These are phyloP conservation scores for Rhododendron henanense DNA, from an alignment of 148 eudicot species.

Conservation along the genomic window DNA sequence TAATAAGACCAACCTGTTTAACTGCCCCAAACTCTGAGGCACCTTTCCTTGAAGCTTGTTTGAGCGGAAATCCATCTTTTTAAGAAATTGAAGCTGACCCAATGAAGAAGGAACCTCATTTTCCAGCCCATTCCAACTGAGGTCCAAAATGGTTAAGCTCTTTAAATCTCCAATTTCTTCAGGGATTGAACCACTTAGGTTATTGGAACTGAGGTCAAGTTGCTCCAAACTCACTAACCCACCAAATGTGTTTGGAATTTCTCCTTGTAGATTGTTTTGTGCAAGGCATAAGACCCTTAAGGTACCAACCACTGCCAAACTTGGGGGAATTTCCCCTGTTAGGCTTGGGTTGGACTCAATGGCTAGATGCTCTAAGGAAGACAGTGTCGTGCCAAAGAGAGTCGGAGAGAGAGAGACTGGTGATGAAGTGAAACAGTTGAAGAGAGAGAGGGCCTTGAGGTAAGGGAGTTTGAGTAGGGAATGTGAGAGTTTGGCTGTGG, in stretches of 20 bases:
- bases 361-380: conserved; percentile 34
- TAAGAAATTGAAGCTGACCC: conserved; percentile 31
- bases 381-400: conserved; percentile 18
- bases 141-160: conserved; percentile 40
- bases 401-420: conserved; percentile 21
- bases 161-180: conserved; percentile 32
- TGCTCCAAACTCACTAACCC: conserved; percentile 37
- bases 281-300: conserved; percentile 32
- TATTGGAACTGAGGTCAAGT: conserved; percentile 48
- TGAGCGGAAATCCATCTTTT: conserved; percentile 41
- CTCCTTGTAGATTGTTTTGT: conserved; percentile 39
- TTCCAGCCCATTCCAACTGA: conserved; percentile 35
- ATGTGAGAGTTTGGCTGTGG: conserved; percentile 24
- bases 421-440: conserved; percentile 35
- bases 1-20: conserved; percentile 30
- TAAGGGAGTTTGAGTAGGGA: conserved; percentile 41
- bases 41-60: conserved; percentile 35
- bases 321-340: conserved; percentile 29
- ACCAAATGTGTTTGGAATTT: conserved; percentile 37
- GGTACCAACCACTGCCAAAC: conserved; percentile 17
- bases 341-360: conserved; percentile 42
- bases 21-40: conserved; percentile 36
- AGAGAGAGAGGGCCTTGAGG: conserved; percentile 41
- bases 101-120: conserved; percentile 29
- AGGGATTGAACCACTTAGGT: conserved; percentile 37